Percentiles rank a stretch among this genome's conserved stretches.
Evolutionary conservation across 805 yeast species (phyloP).

Genomic region (Yarrowia sp.): DNA sequence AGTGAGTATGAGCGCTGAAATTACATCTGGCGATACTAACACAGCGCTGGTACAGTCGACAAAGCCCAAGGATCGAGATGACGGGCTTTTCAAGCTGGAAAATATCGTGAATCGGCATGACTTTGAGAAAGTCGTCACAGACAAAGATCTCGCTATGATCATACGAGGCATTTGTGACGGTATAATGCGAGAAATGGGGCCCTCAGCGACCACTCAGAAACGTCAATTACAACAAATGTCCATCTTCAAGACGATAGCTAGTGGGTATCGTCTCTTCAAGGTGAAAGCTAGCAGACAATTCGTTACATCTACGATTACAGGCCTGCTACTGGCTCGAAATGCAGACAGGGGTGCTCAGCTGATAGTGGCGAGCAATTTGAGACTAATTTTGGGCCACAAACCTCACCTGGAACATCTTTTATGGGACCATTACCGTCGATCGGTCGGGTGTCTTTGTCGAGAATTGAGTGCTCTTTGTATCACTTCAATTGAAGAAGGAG

Average conservation of each 20-base stretch:
- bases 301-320: not conserved
- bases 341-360: constrained; percentile 3
- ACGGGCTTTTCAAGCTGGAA: constrained; percentile 23
- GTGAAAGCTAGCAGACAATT: constrained; percentile 1
- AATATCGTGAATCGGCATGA: constrained; percentile 8
- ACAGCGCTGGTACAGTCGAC: constrained; percentile 29
- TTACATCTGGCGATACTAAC: not conserved
- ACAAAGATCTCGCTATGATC: constrained; percentile 19
- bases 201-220: not conserved
- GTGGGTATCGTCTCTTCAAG: not conserved
- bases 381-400: constrained; percentile 1
- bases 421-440: constrained; percentile 15
- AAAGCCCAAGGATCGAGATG: constrained; percentile 12
- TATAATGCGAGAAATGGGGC: constrained; percentile 6
- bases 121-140: not conserved
- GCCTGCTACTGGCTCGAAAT: constrained; percentile 1
- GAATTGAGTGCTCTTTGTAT: constrained; percentile 3
- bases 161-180: constrained; percentile 14
- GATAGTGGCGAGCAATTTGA: constrained; percentile 21
- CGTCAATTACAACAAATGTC: constrained; percentile 4
- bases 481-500: not conserved
- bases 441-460: constrained; percentile 4
- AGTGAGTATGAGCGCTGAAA: constrained; percentile 2
- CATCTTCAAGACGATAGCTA: constrained; percentile 10
- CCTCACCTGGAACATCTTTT: constrained; percentile 17